Evolutionary conservation across 2,329 filamentous ascomycete species (phyloP), one percentile per base, ranked within the genome.

Genomic region (Fusarium sp.): DNA sequence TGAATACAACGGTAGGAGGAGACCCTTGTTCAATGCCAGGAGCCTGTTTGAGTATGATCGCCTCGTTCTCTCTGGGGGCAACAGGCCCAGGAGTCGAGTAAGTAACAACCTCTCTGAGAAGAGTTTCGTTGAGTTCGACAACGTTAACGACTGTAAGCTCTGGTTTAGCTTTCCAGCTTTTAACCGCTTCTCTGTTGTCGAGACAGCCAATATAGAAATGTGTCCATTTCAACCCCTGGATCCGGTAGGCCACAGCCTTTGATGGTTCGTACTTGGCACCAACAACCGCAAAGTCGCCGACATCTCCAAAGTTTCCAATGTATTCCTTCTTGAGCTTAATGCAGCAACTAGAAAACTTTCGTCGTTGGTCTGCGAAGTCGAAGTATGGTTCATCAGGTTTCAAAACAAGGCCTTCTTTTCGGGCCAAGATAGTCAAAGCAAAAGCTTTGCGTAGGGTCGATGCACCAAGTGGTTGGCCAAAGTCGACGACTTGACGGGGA

Each of bases 291-390:
- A 97, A 92, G 77, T 97, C 94, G 12, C 92, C 92, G 30, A 94
- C 88, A 65, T 97, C 94, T 1, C 94, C 93, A 76, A 95, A 88
- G 4, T 89, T 89, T 27, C 86, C 84, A 40, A 97, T 81, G 74
- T 97, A 97, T 75, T 96, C 93, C 74, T 94, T 94, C 79, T 97
- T 97, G 44, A 97, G 79, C 79, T 97, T 97, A 75, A 97, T 92
- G 77, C 89, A 91, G 60, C 82, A 84, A 16, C 82, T 82, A 4
- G 79, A 76, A 62, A 81, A 82, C 30, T 83, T 67, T 72, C 80
- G 71, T 44, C 73, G 72, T 47, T 70, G 73, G 46, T 74, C 74
- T 30, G 67, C 76, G 69, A 85, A 87, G 58, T 88, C 83, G 67
- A 97, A 92, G 76, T 97, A 97, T 0, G 94, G 89, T 25, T 92